A percentile compares a stretch with the other conserved stretches of the same genome.
Evolutionary conservation across 371 early-diverging fungal genomes (phyloP).

Genomic region (Gilbertella persicaria): DNA sequence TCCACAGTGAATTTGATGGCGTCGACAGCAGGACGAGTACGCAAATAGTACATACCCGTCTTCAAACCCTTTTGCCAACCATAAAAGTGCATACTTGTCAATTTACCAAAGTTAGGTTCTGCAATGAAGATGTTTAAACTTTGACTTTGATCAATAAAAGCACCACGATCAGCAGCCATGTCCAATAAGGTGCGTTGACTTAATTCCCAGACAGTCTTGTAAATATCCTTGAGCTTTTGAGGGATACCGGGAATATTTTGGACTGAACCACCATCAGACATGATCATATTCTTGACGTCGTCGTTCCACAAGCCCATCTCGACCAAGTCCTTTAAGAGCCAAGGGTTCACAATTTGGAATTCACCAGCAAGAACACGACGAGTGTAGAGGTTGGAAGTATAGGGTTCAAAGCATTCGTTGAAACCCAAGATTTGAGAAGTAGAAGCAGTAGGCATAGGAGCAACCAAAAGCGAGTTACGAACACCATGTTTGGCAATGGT

Average conservation of each 20-base stretch:
- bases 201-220: conserved; percentile 99
- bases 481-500: conserved; percentile 87
- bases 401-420: conserved; percentile 99
- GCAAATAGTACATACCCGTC: conserved; percentile 99
- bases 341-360: conserved; percentile 98
- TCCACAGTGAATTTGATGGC: conserved; percentile 86
- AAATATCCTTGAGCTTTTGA: conserved; percentile 84
- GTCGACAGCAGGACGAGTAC: conserved; percentile 95
- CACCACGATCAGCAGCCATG: conserved; percentile 91
- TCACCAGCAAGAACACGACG: conserved; percentile 98
- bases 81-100: conserved; percentile 99
- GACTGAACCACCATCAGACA: conserved; percentile 93
- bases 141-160: conserved; percentile 98
- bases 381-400: conserved; percentile 95
- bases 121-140: conserved; percentile 97
- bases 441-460: conserved; percentile 99
- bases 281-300: conserved; percentile 93
- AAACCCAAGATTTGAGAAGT: conserved; percentile 98
- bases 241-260: conserved; percentile 85
- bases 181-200: conserved; percentile 84
- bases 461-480: conserved; percentile 94
- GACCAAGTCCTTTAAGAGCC: conserved; percentile 93
- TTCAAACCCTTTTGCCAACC: conserved; percentile 98
- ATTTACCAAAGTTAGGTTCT: conserved; percentile 89
- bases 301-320: conserved; percentile 94